Conservation (phyloP, 257 asterid genomes). For the Ligustrum vulgare region DNA sequence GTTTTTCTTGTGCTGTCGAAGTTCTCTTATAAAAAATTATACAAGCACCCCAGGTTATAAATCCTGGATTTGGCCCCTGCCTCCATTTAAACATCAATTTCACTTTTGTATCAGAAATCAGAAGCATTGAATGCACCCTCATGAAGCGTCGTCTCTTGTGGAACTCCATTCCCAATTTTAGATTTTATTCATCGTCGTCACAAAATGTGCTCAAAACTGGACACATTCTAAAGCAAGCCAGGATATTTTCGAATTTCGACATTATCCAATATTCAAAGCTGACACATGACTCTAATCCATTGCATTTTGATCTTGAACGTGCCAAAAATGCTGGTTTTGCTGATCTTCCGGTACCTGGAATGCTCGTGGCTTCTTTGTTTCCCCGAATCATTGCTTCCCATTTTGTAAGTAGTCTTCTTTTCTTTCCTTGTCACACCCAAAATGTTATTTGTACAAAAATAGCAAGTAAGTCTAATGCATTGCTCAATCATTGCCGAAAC, state of each 20-base stretch:
- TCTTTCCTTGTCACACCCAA: neutral
- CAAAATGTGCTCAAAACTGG: slow-evolving; percentile 46
- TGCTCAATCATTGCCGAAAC: neutral
- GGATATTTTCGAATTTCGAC: slow-evolving; percentile 49
- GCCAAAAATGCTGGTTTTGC: slow-evolving; percentile 65
- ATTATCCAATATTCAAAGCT: slow-evolving; percentile 60
- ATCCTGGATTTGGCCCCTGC: neutral
- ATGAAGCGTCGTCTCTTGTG: slow-evolving; percentile 30
- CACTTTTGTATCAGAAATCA: neutral
- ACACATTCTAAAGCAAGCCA: slow-evolving; percentile 50
- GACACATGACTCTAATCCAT: slow-evolving; percentile 64
- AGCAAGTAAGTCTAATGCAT: neutral
- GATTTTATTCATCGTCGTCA: slow-evolving; percentile 34
- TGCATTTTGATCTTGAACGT: slow-evolving; percentile 60
- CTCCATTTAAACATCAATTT: neutral
- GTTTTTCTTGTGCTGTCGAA: neutral
- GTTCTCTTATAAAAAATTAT: neutral
- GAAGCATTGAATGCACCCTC: neutral
- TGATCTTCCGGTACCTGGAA: slow-evolving; percentile 64
- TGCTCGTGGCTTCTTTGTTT: slow-evolving; percentile 78
- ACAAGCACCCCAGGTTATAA: neutral
- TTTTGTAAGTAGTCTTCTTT: slow-evolving; percentile 44
- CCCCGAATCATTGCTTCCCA: slow-evolving; percentile 78
- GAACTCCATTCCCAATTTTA: slow-evolving; percentile 24
- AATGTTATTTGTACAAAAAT: neutral